Base-by-base conservation (phyloP, 148 eudicot species). In the Camellia sinensis region DNA sequence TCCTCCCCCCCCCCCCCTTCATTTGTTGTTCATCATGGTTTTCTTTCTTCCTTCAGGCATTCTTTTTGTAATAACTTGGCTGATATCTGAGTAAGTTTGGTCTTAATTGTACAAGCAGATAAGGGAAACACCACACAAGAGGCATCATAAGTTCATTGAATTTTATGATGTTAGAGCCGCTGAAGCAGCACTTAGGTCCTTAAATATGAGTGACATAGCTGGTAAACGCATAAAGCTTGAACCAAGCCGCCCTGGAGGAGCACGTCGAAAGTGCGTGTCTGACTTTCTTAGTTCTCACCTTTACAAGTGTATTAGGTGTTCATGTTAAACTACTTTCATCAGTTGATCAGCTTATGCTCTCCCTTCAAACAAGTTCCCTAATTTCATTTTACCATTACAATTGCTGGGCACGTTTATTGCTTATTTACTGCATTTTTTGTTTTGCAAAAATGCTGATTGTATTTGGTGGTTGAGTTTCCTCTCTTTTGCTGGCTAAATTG, bases 161-260 rank as follows among this genome's bases (percentile, higher is more conserved):
- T 92, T 87, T 73, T 90, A 83, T 83, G 95, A 92, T 84, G 82
- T 90, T 17, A 86, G 95, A 89, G 90, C 91, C 57, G 95, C 90
- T 57, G 93, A 88, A 81, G 84, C 90, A 84, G 96, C 96, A 75
- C 86, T 84, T 78, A 81, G 63, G 79, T 91, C 89, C 54, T 84
- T 92, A 82, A 86, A 87, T 73, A 78, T 46, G 75, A 85, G 83
- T 84, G 89, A 87, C 63, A 76, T 90, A 75, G 91, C 83, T 63
- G 92, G 89, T 62, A 87, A 85, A 80, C 85, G 79, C 68, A 87
- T 88, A 59, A 86, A 83, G 80, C 80, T 89, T 85, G 92, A 85
- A 79, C 80, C 84, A 56, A 83, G 89, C 66, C 85, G 63, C 63
- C 88, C 85, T 81, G 86, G 83, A 79, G 79, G 82, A 69, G 76